Conservation (phyloP, 2,329 filamentous ascomycete genomes). For the Zymoseptoria ardabiliae region DNA sequence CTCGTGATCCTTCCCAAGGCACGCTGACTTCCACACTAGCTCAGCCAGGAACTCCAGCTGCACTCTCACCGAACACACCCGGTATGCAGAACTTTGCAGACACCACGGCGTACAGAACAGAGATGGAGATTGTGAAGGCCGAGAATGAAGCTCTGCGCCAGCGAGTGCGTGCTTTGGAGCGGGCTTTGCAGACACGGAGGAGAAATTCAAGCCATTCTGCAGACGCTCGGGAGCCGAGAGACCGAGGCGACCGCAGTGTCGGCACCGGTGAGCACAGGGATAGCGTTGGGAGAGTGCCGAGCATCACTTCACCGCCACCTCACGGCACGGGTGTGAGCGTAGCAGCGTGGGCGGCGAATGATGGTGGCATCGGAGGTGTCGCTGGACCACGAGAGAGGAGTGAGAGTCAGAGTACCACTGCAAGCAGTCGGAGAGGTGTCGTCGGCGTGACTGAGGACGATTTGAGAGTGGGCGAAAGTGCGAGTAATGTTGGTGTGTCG, state of each 20-base stretch:
- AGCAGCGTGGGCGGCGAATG: conserved; percentile 23
- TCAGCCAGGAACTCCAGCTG: conserved; percentile 18
- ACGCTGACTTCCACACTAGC: conserved; percentile 21
- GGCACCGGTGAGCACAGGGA: not conserved
- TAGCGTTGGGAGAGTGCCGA: not conserved
- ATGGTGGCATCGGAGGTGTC: conserved; percentile 27
- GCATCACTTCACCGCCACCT: conserved; percentile 9
- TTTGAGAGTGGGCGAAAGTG: conserved; percentile 31
- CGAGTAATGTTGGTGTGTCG: conserved; percentile 24
- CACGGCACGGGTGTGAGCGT: conserved; percentile 17
- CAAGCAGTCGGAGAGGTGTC: conserved; percentile 23
- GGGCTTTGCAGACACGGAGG: conserved; percentile 31
- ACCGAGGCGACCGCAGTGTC: not conserved
- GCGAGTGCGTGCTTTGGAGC: conserved; percentile 42
- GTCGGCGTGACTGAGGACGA: conserved; percentile 24
- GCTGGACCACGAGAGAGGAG: conserved; percentile 30
- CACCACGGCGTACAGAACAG: conserved; percentile 36
- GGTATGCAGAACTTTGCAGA: conserved; percentile 31
- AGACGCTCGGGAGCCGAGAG: not conserved
- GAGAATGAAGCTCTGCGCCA: conserved; percentile 44
- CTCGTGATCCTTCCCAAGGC: conserved; percentile 24
- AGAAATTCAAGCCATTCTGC: conserved; percentile 27
- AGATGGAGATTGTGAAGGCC: conserved; percentile 43
- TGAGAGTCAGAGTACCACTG: conserved; percentile 33
- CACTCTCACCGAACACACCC: conserved; percentile 10